Percentiles rank a stretch among this genome's conserved stretches.
Conservation (phyloP, 2,329 filamentous ascomycete genomes). For the Xylogone sp. region DNA sequence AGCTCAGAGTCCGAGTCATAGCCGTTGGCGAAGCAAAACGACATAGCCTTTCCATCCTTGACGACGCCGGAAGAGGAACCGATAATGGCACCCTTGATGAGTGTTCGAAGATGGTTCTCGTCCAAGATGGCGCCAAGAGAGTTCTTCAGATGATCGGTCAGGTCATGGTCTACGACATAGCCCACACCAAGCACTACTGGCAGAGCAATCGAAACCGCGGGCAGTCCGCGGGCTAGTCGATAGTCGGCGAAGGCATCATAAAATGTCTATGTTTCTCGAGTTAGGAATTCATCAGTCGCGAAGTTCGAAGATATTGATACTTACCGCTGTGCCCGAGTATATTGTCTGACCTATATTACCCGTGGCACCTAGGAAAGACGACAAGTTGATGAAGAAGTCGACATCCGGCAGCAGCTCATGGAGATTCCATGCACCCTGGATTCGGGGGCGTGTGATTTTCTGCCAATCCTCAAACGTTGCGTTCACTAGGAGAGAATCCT, state of each 20-base stretch:
- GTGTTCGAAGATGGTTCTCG: background rate
- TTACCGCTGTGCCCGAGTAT: background rate
- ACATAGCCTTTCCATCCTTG: background rate
- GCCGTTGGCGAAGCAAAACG: background rate
- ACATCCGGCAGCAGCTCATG: constrained; percentile 2
- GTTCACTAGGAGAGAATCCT: constrained; percentile 15
- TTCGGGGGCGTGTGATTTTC: constrained; percentile 3
- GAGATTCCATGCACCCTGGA: constrained; percentile 6
- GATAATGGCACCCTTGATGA: background rate
- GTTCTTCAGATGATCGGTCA: constrained; percentile 23
- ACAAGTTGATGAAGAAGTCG: background rate
- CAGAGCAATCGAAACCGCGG: constrained; percentile 46
- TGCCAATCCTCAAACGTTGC: constrained; percentile 35
- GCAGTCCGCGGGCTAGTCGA: constrained; percentile 34
- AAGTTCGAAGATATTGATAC: background rate
- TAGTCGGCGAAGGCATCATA: constrained; percentile 32
- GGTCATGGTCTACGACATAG: background rate
- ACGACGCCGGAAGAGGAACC: too few relatives aligned
- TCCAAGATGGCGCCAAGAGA: constrained; percentile 49
- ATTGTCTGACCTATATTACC: background rate
- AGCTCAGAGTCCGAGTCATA: too few relatives aligned
- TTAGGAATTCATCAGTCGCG: too few relatives aligned
- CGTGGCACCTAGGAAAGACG: background rate
- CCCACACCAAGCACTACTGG: constrained; percentile 23
- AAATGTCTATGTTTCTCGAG: constrained; percentile 19